Conservation (phyloP, 208 protist genomes). For the Naegleria fowleri region DNA sequence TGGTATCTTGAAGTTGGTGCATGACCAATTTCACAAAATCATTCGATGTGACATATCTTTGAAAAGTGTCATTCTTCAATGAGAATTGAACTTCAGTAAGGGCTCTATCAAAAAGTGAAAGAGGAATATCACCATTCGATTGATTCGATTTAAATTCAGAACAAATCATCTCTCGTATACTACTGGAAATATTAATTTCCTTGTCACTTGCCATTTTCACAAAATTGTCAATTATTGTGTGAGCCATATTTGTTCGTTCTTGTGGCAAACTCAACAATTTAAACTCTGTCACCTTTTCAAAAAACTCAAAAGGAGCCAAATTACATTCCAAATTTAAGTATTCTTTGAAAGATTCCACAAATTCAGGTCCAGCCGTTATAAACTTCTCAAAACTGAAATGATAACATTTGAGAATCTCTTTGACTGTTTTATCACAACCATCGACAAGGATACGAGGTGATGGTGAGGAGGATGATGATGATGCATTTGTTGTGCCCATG, state of each 20-base stretch:
- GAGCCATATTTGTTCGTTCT: background rate
- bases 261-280: background rate
- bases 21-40: too few species aligned
- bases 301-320: background rate
- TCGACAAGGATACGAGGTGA: too few species aligned
- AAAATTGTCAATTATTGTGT: background rate
- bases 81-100: background rate
- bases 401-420: background rate
- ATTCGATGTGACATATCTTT: background rate
- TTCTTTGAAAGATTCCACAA: background rate
- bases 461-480: too few species aligned
- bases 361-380: background rate
- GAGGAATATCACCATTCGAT: background rate
- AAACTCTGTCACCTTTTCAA: background rate
- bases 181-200: background rate
- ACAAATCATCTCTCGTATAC: background rate
- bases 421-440: too few species aligned
- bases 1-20: too few species aligned
- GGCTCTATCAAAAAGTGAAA: background rate
- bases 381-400: background rate
- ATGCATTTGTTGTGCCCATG: too few species aligned
- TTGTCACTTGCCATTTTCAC: background rate
- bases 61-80: background rate
- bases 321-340: background rate
- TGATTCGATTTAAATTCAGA: background rate